Percentiles rank a stretch among this genome's conserved stretches.
Conservation (phyloP, 176 grass and related monocot species). For the sorghum (Sorghum bicolor) region DNA sequence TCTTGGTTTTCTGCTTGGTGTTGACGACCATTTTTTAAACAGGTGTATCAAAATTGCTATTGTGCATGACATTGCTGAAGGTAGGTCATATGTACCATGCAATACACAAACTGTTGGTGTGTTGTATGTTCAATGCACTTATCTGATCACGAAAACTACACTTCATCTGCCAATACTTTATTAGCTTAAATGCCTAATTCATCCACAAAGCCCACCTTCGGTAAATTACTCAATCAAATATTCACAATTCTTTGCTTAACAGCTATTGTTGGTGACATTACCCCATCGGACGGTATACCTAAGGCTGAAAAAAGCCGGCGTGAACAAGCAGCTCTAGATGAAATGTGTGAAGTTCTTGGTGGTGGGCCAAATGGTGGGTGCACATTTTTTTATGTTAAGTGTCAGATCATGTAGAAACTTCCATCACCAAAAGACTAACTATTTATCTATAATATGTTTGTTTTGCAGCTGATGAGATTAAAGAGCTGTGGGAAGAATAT, state of each 20-base stretch:
- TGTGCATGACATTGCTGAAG: conserved; percentile 99
- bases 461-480: conserved; percentile 85
- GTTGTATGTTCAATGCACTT: not conserved
- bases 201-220: not conserved
- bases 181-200: not conserved
- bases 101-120: not conserved
- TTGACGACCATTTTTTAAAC: conserved; percentile 8
- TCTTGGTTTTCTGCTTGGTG: not conserved
- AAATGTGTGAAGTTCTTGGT: conserved; percentile 95
- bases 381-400: not conserved
- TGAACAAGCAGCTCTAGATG: conserved; percentile 74
- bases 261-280: conserved; percentile 99
- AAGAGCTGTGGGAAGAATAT: conserved; percentile 87
- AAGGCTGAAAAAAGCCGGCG: conserved; percentile 85
- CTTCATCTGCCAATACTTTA: not conserved
- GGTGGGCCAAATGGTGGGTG: conserved; percentile 64
- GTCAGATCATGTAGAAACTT: not conserved
- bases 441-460: not conserved
- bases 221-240: not conserved
- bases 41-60: conserved; percentile 99
- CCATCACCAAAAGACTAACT: not conserved
- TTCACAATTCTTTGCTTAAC: conserved; percentile 6
- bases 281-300: conserved; percentile 90
- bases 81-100: conserved; percentile 14
- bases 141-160: not conserved